phyloP scores from a whole-genome alignment of 495 filamentous ascomycete species.

The Cercophora scortea region DNA sequence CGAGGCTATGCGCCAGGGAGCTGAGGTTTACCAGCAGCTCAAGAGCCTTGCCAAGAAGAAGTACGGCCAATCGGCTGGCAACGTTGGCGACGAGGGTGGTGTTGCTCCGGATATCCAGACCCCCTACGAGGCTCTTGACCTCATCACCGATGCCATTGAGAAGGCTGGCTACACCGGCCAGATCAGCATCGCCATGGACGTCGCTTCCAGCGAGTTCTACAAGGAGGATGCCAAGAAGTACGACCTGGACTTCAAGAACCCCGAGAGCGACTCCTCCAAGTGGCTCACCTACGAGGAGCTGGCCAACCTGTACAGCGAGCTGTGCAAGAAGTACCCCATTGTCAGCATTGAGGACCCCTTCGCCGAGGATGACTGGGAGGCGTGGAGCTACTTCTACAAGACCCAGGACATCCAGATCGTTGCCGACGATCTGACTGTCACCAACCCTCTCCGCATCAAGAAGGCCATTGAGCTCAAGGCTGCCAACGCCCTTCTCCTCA shows the following conservation, averaged over 20 bases:
- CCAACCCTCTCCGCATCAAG: constrained; percentile 98
- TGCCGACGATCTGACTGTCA: constrained; percentile 86
- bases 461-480: constrained; percentile 99
- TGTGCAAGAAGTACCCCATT: constrained; percentile 94
- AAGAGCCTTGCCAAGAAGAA: constrained; percentile 98
- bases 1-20: constrained; percentile 90
- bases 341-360: constrained; percentile 70
- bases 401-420: constrained; percentile 98
- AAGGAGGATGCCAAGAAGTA: constrained; percentile 96
- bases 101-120: constrained; percentile 99
- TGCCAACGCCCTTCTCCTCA: constrained; percentile 93
- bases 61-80: constrained; percentile 98
- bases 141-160: constrained; percentile 93
- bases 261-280: constrained; percentile 82
- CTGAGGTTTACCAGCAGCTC: constrained; percentile 97
- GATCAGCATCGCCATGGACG: constrained; percentile 98
- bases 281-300: constrained; percentile 99
- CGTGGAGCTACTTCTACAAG: constrained; percentile 99
- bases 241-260: constrained; percentile 99
- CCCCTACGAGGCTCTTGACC: constrained; percentile 89
- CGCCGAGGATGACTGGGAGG: constrained; percentile 79
- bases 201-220: constrained; percentile 99
- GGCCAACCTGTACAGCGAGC: constrained; percentile 81
- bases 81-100: constrained; percentile 99
- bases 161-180: constrained; percentile 89